These are phyloP conservation scores for Parascedosporium putredinis DNA, from an alignment of 2,329 filamentous ascomycete species.

Conservation along the genomic window DNA sequence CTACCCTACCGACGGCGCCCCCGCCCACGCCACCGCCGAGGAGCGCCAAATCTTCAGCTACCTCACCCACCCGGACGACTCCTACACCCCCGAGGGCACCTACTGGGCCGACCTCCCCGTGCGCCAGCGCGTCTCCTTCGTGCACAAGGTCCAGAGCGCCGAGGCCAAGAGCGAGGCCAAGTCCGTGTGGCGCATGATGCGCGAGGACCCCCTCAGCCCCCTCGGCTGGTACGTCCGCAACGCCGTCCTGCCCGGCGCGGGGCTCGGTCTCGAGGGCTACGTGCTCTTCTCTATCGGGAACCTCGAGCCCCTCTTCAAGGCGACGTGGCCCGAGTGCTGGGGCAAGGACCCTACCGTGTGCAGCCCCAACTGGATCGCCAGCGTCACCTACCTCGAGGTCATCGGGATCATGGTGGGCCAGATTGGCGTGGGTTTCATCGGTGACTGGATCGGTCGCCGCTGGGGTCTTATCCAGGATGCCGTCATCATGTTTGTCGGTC, in stretches of 20 bases:
- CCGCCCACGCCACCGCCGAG: conserved; percentile 33
- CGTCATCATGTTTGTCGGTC: conserved; percentile 81
- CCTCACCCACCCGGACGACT: conserved; percentile 79
- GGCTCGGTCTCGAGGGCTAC: conserved; percentile 87
- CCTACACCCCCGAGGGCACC: conserved; percentile 67
- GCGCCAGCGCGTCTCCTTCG: conserved; percentile 60
- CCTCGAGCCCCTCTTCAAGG: conserved; percentile 68
- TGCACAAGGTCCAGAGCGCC: conserved; percentile 58
- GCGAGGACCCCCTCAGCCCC: conserved; percentile 74
- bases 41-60: conserved; percentile 60
- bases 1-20: conserved; percentile 29
- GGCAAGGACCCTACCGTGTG: conserved; percentile 49
- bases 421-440: conserved; percentile 67
- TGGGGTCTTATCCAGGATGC: conserved; percentile 96
- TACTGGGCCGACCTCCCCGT: conserved; percentile 90
- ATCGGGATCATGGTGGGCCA: conserved; percentile 92
- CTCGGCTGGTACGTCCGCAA: conserved; percentile 82
- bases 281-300: conserved; percentile 97
- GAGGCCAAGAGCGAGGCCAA: conserved; percentile 60
- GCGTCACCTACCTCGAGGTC: conserved; percentile 78
- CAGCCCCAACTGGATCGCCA: conserved; percentile 67
- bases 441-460: conserved; percentile 74
- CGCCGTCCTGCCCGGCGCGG: conserved; percentile 84
- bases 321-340: conserved; percentile 75
- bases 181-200: conserved; percentile 67